Base-by-base conservation (phyloP, 495 filamentous ascomycete genomes). In the Trichoderma virens region DNA sequence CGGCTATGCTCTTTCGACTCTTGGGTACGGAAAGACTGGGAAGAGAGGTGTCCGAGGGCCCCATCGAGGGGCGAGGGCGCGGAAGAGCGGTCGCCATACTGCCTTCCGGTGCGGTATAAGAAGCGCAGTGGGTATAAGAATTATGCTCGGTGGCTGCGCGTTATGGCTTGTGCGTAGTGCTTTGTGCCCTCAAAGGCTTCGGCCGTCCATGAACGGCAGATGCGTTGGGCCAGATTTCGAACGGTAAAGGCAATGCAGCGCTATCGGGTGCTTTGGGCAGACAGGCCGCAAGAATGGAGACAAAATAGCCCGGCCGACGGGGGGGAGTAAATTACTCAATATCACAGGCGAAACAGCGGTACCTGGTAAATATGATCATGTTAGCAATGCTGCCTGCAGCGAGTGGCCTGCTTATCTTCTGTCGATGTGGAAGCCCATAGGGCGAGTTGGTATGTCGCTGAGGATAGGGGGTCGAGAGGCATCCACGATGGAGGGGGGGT, bases 11-110 rank as follows among this genome's bases (percentile, higher is more conserved):
- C 68, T 86, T 90, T 60, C 89, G 82, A 11, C 87, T 82, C 75
- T 91, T 93, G n/a, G 81, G 75, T 25, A 85, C 76, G 11, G 91
- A 87, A 38, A 93, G 78, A 3, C 88, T 83, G 5, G 90, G 88
- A 45, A 92, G 78, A 56, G 88, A 78, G 16, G 82, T 80, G 9
- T 83, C 82, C 45, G 89, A 86, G 27, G 89, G 86, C 65, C 82
- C 85, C 65, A 85, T 78, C 16, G 84, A 78, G 41, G 84, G 81
- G 71, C 84, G 83, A 32, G 85, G 81, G 73, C 82, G 81, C n/a
- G 89, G 88, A 61, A 91, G 75, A 18, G 85, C 80, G 28, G 83
- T 84, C 54, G 85, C 80, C 85, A 87, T 89, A 59, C 25, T 72
- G 65, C 43, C 45, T 25, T 56, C 51, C 27, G 51, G 20, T 28